These are phyloP conservation scores for Mariannaea elegans DNA, from an alignment of 2,329 filamentous ascomycete species.

Conservation along the genomic window DNA sequence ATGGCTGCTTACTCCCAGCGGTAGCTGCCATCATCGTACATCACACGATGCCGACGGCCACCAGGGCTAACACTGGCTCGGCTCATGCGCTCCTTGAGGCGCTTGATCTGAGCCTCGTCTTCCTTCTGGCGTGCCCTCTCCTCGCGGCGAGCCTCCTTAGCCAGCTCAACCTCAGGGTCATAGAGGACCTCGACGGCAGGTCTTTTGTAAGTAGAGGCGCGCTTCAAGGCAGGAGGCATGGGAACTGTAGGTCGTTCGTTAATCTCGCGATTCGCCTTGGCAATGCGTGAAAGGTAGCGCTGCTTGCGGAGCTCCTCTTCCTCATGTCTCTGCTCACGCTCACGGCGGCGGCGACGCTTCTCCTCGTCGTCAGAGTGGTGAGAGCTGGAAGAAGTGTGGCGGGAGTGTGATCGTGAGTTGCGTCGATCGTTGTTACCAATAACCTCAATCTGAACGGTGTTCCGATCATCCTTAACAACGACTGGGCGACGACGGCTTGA, in stretches of 20 bases:
- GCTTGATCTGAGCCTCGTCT: slow-evolving; percentile 50
- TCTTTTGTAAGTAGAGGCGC: slow-evolving; percentile 36
- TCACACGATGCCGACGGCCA: slow-evolving; percentile 46
- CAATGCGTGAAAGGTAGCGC: slow-evolving; percentile 46
- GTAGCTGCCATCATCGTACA: slow-evolving; percentile 51
- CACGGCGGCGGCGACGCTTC: slow-evolving; percentile 34
- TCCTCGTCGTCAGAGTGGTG: slow-evolving; percentile 44
- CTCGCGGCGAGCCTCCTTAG: slow-evolving; percentile 44
- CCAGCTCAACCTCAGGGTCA: slow-evolving; percentile 45
- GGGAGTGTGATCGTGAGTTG: slow-evolving; percentile 42
- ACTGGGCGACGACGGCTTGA: slow-evolving; percentile 44
- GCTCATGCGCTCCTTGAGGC: slow-evolving; percentile 53
- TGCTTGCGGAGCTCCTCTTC: slow-evolving; percentile 41
- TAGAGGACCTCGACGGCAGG: slow-evolving; percentile 34
- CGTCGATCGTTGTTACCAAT: slow-evolving; percentile 41
- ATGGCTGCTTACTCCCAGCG: slow-evolving; percentile 48
- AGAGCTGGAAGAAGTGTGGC: slow-evolving; percentile 49
- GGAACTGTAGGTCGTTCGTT: slow-evolving; percentile 48
- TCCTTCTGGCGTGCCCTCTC: slow-evolving; percentile 45
- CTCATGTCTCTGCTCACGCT: slow-evolving; percentile 40
- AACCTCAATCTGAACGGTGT: slow-evolving; percentile 49
- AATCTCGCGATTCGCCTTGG: slow-evolving; percentile 54
- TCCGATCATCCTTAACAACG: slow-evolving; percentile 49
- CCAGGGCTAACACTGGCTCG: slow-evolving; percentile 49
- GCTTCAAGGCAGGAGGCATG: slow-evolving; percentile 33